Percentiles rank a stretch among this genome's conserved stretches.
Conservation (phyloP, 495 filamentous ascomycete species). For the Emericellopsis terricola region DNA sequence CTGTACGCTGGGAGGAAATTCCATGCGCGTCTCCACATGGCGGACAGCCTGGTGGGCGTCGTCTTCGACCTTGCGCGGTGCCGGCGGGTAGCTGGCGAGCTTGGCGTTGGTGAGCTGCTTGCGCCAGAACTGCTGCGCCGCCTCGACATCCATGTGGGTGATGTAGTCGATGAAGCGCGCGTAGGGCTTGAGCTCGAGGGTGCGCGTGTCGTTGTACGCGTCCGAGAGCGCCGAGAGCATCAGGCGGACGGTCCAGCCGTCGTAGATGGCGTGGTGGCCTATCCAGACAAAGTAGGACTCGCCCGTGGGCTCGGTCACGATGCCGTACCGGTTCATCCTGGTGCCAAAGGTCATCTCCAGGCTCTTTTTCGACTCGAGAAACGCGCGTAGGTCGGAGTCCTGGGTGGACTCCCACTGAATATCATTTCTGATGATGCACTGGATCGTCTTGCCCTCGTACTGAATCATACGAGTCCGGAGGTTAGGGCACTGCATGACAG, state of each 20-base stretch:
- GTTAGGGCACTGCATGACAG: not conserved
- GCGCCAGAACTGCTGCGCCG: not conserved
- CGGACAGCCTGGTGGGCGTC: not conserved
- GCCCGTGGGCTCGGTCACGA: not conserved
- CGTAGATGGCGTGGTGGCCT: not conserved
- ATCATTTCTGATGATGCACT: slow-evolving; percentile 2
- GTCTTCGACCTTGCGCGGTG: not conserved
- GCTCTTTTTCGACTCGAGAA: no score
- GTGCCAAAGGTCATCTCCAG: not conserved
- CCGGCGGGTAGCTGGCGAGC: not conserved
- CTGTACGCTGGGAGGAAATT: slow-evolving; percentile 2
- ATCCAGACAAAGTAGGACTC: not conserved
- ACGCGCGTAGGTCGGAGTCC: not conserved
- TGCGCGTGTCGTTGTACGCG: not conserved
- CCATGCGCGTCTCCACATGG: not conserved
- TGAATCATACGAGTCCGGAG: not conserved
- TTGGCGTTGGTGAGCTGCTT: not conserved
- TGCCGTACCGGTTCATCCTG: not conserved
- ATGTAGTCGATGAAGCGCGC: not conserved
- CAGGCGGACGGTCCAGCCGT: not conserved
- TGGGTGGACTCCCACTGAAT: not conserved
- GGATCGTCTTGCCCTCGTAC: not conserved
- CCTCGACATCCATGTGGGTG: not conserved
- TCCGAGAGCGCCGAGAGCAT: not conserved
- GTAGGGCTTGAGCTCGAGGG: slow-evolving; percentile 13